A percentile compares a stretch with the other conserved stretches of the same genome.
Evolutionary conservation across 2,329 filamentous ascomycete genomes (phyloP).

Genomic region (Eutypella sp.): DNA sequence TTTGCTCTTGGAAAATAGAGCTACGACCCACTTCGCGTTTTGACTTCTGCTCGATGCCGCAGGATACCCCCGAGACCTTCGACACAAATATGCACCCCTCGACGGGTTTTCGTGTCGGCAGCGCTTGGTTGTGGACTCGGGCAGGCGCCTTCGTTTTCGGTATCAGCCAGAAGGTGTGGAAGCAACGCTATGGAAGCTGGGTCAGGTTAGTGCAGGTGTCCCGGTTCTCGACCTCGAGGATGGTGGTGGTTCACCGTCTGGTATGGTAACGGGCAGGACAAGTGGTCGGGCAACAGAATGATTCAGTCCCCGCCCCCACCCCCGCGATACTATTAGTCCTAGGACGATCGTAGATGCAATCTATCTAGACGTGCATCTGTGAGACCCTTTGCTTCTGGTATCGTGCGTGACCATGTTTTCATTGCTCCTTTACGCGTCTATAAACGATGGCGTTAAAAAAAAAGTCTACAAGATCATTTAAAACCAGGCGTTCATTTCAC

Average conservation of each 20-base stretch:
- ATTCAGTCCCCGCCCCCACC: too few species aligned
- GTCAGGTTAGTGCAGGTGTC: too few species aligned
- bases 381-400: not conserved
- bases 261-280: not conserved
- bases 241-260: too few species aligned
- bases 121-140: not conserved
- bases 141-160: not conserved
- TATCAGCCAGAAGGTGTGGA: not conserved
- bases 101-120: not conserved
- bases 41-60: not conserved
- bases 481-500: too few species aligned
- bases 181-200: not conserved
- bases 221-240: too few species aligned
- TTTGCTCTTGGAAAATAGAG: constrained; percentile 8
- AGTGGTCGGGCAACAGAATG: too few species aligned
- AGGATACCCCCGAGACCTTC: not conserved
- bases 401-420: not conserved
- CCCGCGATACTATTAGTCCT: not conserved
- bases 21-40: not conserved
- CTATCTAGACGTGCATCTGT: not conserved
- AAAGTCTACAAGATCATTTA: too few species aligned
- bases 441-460: too few species aligned
- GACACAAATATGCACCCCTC: not conserved
- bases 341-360: not conserved
- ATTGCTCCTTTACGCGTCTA: too few species aligned